phyloP scores from a whole-genome alignment of 352 stramenopile species.

The Phytopythium helicoides region DNA sequence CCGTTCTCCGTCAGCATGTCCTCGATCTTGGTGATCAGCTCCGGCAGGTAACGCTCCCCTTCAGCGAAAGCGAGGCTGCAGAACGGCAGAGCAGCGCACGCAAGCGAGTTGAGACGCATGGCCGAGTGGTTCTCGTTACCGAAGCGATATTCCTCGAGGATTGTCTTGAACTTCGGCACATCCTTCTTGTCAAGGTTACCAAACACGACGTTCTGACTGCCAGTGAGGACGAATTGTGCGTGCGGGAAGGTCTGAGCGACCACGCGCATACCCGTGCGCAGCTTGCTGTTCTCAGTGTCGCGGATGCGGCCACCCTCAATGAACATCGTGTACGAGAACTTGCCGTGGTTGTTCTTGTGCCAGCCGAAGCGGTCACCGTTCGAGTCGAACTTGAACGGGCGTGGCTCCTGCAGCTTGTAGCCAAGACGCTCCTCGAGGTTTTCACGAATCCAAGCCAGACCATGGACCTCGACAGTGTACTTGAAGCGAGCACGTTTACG shows the following conservation, averaged over 20 bases:
- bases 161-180: constrained; percentile 87
- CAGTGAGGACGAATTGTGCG: constrained; percentile 92
- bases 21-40: constrained; percentile 92
- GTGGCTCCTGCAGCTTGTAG: constrained; percentile 90
- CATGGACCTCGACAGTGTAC: constrained; percentile 97
- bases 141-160: constrained; percentile 92
- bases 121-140: constrained; percentile 80
- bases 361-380: constrained; percentile 79
- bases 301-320: constrained; percentile 91
- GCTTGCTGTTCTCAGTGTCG: constrained; percentile 81
- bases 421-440: constrained; percentile 94
- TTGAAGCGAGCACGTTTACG: constrained; percentile 97
- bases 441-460: constrained; percentile 91
- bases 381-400: constrained; percentile 61
- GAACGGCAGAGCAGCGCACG: constrained; percentile 94
- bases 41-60: constrained; percentile 93
- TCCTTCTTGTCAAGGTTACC: constrained; percentile 91
- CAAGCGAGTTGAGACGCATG: constrained; percentile 89
- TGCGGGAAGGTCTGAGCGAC: constrained; percentile 92
- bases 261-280: constrained; percentile 91
- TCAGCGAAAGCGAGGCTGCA: constrained; percentile 97
- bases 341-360: constrained; percentile 66
- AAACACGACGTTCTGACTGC: constrained; percentile 96
- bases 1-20: constrained; percentile 88
- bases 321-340: constrained; percentile 83